Conservation (phyloP, 208 protist genomes). For the Spironucleus salmonicida region DNA sequence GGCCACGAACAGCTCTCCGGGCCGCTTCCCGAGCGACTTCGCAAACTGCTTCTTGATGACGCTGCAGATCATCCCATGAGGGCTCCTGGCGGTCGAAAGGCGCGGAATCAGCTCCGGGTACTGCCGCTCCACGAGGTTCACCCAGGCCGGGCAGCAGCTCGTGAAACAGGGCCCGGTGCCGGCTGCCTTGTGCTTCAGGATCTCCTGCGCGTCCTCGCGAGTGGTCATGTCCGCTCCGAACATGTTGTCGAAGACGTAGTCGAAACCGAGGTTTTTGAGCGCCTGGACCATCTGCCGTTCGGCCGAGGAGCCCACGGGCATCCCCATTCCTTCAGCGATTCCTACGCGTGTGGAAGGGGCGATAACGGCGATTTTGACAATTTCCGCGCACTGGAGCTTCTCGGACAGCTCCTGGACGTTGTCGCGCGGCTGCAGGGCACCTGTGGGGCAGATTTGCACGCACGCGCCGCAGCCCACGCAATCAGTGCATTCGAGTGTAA, state of each 20-base stretch:
- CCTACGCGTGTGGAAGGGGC: slow-evolving; percentile 32
- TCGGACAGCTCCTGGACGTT: slow-evolving; percentile 25
- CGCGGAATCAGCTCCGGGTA: slow-evolving; percentile 45
- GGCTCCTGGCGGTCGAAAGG: slow-evolving; percentile 38
- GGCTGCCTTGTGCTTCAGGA: not conserved
- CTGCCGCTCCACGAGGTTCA: slow-evolving; percentile 44
- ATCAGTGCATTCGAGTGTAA: slow-evolving; percentile 21
- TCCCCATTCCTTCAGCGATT: slow-evolving; percentile 21
- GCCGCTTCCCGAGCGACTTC: not conserved
- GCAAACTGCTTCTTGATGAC: not conserved
- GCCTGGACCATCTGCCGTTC: slow-evolving; percentile 7
- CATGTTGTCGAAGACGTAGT: slow-evolving; percentile 44
- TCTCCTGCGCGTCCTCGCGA: slow-evolving; percentile 22
- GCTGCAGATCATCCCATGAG: slow-evolving; percentile 31
- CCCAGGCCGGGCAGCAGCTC: slow-evolving; percentile 41
- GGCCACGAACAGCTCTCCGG: slow-evolving; percentile 19
- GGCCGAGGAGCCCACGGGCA: not conserved
- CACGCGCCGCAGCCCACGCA: slow-evolving; percentile 53
- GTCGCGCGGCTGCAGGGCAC: slow-evolving; percentile 36
- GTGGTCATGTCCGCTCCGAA: slow-evolving; percentile 31
- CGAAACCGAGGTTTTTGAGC: slow-evolving; percentile 27
- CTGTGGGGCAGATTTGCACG: slow-evolving; percentile 43
- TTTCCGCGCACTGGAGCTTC: slow-evolving; percentile 11
- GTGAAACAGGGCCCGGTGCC: slow-evolving; percentile 29
- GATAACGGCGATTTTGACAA: not conserved